Percentiles rank a stretch among this genome's conserved stretches.
Evolutionary conservation across 2,329 filamentous ascomycete species (phyloP).

Genomic region (Westerdykella ornata): DNA sequence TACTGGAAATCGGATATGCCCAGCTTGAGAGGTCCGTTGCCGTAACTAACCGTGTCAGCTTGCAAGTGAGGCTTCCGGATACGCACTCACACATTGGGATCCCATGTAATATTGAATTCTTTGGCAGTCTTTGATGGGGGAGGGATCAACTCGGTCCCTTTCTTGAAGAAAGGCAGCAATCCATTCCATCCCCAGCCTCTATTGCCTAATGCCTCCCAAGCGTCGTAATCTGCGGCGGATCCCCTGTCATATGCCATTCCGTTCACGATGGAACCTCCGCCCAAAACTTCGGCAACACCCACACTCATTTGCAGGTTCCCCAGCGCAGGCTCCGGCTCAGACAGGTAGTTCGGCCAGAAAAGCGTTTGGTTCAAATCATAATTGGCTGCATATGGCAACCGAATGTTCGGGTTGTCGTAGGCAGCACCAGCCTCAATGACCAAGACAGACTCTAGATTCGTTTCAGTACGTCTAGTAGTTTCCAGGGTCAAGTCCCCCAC

Average conservation of each 20-base stretch:
- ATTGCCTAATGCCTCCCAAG: constrained; percentile 56
- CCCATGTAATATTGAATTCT: constrained; percentile 21
- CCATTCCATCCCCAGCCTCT: constrained; percentile 53
- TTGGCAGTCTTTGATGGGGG: constrained; percentile 12
- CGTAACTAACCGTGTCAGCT: constrained; percentile 12
- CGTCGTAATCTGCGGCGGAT: constrained; percentile 41
- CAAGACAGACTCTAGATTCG: constrained; percentile 17
- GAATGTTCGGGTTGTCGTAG: constrained; percentile 19
- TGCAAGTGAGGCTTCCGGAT: background rate
- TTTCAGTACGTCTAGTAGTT: background rate
- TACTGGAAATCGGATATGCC: constrained; percentile 25
- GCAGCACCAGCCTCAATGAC: constrained; percentile 23
- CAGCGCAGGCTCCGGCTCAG: constrained; percentile 16
- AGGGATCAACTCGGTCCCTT: constrained; percentile 20
- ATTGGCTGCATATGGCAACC: constrained; percentile 18
- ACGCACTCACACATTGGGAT: constrained; percentile 5
- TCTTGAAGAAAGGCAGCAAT: constrained; percentile 31
- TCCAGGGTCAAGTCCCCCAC: constrained; percentile 2
- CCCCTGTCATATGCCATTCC: constrained; percentile 37
- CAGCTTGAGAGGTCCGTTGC: constrained; percentile 21
- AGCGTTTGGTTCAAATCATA: constrained; percentile 17
- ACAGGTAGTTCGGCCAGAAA: constrained; percentile 14
- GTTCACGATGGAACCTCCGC: constrained; percentile 25
- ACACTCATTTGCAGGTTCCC: constrained; percentile 12
- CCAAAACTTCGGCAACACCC: constrained; percentile 17